Conservation (phyloP, 2,329 filamentous ascomycete species). For the Fusarium newnesense region DNA sequence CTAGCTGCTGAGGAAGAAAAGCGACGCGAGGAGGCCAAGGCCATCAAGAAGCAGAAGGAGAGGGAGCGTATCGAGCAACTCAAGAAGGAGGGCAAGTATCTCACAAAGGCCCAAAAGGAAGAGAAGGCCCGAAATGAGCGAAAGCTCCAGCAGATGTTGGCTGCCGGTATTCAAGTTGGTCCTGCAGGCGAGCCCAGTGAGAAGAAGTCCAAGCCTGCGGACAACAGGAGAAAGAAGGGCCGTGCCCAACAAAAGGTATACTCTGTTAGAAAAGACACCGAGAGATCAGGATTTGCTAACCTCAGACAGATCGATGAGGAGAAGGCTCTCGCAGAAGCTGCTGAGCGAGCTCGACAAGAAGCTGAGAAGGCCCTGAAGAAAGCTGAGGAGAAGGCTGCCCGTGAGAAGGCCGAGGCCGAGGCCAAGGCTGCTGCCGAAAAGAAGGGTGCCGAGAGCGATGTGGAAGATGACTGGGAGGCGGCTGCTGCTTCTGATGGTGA, state of each 20-base stretch:
- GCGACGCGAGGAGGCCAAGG: conserved; percentile 77
- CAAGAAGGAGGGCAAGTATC: conserved; percentile 87
- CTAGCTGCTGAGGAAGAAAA: conserved; percentile 73
- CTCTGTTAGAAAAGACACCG: not conserved
- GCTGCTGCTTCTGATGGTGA: conserved; percentile 81
- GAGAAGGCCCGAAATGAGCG: conserved; percentile 82
- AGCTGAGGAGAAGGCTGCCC: conserved; percentile 68
- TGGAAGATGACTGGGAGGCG: conserved; percentile 89
- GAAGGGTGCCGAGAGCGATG: conserved; percentile 66
- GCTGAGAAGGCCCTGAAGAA: conserved; percentile 74
- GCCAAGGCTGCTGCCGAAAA: conserved; percentile 65
- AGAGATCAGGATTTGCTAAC: conserved; percentile 14
- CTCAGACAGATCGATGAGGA: conserved; percentile 74
- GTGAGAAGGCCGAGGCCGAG: conserved; percentile 66
- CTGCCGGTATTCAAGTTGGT: conserved; percentile 78
- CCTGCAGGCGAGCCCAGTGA: conserved; percentile 65
- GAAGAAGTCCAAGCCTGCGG: conserved; percentile 82
- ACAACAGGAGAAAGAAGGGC: conserved; percentile 83
- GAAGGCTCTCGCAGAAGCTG: conserved; percentile 80
- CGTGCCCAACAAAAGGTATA: conserved; percentile 66
- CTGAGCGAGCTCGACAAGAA: conserved; percentile 74
- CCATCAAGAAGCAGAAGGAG: conserved; percentile 84
- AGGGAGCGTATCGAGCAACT: conserved; percentile 87
- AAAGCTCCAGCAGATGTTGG: conserved; percentile 87
- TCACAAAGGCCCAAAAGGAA: conserved; percentile 87